Base-by-base conservation (phyloP, 345 rosid genomes). In the Citrus trifoliata region DNA sequence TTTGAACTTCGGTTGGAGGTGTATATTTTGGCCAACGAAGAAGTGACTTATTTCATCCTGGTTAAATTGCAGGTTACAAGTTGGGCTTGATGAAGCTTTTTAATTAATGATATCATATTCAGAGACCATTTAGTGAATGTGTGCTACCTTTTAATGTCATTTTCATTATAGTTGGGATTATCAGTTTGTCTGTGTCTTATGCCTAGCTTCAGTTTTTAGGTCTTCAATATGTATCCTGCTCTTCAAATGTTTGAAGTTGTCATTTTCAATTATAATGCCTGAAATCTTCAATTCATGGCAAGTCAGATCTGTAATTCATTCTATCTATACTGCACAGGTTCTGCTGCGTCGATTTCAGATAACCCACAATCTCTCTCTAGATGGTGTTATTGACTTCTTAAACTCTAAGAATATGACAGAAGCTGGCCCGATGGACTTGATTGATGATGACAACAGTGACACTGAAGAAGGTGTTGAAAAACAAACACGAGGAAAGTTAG, bases 361-460 rank as follows among this genome's bases (percentile, higher is more conserved):
- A 87, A 88, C 99, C 38, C 90, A 84, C 59, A 96, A 96, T 81
- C 93, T 84, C 67, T 94, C 99, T 40, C 83, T 91, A 48, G 99
- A 96, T 83, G 99, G 99, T 64, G 95, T 96, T 83, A 98, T 94
- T 7, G 99, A 96, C 86, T 91, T 94, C 71, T 83, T 94, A 70
- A 89, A 89, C 92, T 96, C 99, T 8, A 94, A 90, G 92, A 94
- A 87, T 67, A 94, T 96, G 99, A 94, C 98, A 35, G 97, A 93
- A 21, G 97, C 98, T 75, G 98, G 99, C 59, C 99, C 99, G 10
- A 58, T 96, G 80, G 95, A 94, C 84, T 89, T 94, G 83, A 90
- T 96, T 61, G 99, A 96, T 65, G 97, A 96, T 76, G 91, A 89
- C 42, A 85, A 89, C 80, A 88, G 92, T 70, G 99, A 93, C 84